phyloP scores from a whole-genome alignment of 2,329 filamentous ascomycete genomes.

The Thelonectria olida region DNA sequence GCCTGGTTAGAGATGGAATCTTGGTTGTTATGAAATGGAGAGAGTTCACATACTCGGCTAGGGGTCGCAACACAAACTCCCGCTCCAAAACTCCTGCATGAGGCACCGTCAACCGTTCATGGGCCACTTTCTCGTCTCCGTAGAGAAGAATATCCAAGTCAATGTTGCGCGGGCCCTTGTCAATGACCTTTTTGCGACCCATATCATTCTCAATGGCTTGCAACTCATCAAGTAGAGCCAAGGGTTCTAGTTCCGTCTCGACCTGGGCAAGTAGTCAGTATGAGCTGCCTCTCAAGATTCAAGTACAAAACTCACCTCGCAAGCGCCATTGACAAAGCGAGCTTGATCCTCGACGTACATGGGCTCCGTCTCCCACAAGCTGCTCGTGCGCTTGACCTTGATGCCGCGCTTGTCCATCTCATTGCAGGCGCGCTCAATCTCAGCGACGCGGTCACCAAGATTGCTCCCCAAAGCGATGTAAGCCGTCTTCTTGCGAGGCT shows the following conservation, averaged over 20 bases:
- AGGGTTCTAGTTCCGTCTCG: conserved; percentile 78
- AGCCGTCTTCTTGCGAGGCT: conserved; percentile 58
- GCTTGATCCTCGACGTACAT: conserved; percentile 96
- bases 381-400: conserved; percentile 80
- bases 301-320: conserved; percentile 71
- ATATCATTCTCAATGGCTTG: conserved; percentile 85
- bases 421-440: conserved; percentile 85
- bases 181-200: conserved; percentile 83
- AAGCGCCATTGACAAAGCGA: conserved; percentile 90
- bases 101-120: conserved; percentile 82
- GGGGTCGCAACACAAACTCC: conserved; percentile 90
- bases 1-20: neutral
- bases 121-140: conserved; percentile 69
- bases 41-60: conserved; percentile 71
- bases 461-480: conserved; percentile 95
- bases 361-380: conserved; percentile 91
- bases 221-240: conserved; percentile 80
- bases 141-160: conserved; percentile 94
- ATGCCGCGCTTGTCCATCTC: conserved; percentile 81
- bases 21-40: neutral
- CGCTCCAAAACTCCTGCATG: conserved; percentile 87
- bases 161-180: conserved; percentile 94
- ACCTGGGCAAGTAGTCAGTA: conserved; percentile 65
- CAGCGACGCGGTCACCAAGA: conserved; percentile 82
- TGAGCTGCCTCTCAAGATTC: no score